Percentiles rank a stretch among this genome's conserved stretches.
These are phyloP conservation scores for Eimeria necatrix DNA, from an alignment of 169 alveolate species.

Conservation along the genomic window DNA sequence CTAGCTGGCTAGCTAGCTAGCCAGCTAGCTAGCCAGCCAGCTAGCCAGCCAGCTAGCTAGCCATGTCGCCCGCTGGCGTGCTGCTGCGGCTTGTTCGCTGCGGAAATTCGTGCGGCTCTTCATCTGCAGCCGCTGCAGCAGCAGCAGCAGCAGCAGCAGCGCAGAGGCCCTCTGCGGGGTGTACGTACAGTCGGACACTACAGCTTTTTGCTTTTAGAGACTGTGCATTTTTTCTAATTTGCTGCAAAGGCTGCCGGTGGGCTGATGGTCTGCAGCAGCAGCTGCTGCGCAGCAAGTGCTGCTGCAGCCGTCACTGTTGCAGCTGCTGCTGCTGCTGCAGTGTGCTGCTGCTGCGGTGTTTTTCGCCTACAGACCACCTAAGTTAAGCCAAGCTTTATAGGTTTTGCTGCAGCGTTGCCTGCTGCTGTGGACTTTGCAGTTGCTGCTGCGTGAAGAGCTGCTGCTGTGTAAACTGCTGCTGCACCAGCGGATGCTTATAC, in stretches of 20 bases:
- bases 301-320: background rate
- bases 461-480: slow-evolving; percentile 25
- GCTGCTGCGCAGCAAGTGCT: background rate
- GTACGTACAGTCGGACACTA: no score
- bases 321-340: slow-evolving; percentile 32
- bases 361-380: no score
- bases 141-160: background rate
- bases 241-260: background rate
- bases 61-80: no score
- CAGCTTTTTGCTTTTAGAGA: background rate
- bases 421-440: background rate
- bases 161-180: background rate
- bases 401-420: background rate
- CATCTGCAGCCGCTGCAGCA: background rate
- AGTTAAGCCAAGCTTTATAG: background rate
- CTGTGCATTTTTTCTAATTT: background rate
- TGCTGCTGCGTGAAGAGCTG: slow-evolving; percentile 1
- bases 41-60: no score
- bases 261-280: background rate
- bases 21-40: no score
- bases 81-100: background rate
- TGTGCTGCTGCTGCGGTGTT: slow-evolving; percentile 6
- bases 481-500: background rate
- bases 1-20: no score
- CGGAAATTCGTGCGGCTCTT: background rate